phyloP scores from a whole-genome alignment of 306 rosid species.

The Adenanthera pavonina region DNA sequence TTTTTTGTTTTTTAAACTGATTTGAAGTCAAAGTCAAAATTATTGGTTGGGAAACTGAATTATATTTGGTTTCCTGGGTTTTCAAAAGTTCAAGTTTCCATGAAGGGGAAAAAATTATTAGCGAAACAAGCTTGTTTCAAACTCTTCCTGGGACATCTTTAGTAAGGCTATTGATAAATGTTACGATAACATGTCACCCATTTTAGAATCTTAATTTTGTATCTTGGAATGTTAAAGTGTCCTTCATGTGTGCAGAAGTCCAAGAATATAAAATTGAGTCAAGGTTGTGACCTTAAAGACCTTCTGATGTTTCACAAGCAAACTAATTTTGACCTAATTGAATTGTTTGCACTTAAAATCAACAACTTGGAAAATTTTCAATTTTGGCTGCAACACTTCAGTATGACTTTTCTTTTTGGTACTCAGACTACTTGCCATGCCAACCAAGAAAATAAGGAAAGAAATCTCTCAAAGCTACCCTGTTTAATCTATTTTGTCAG shows the following conservation, averaged over 20 bases:
- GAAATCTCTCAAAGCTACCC: constrained; percentile 19
- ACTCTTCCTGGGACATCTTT: not conserved
- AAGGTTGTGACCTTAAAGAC: not conserved
- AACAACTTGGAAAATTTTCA: constrained; percentile 14
- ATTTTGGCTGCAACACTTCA: constrained; percentile 28
- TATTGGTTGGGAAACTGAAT: constrained; percentile 38
- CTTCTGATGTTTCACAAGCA: constrained; percentile 26
- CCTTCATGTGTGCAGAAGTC: not conserved
- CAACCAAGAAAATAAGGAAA: constrained; percentile 27
- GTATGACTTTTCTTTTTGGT: not conserved
- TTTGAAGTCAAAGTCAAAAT: constrained; percentile 30
- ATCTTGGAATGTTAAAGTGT: constrained; percentile 1
- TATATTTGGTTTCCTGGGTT: constrained; percentile 33
- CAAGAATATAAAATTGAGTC: not conserved
- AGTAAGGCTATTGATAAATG: too few species aligned
- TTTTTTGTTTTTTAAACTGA: constrained; percentile 18
- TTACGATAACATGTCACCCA: constrained; percentile 14
- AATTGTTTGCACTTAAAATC: constrained; percentile 13
- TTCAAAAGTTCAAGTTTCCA: constrained; percentile 29
- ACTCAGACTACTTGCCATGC: constrained; percentile 1
- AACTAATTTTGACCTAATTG: constrained; percentile 23
- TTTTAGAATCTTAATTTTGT: constrained; percentile 23
- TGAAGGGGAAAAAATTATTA: constrained; percentile 14
- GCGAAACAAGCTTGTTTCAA: constrained; percentile 20
- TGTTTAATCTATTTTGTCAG: not conserved